Base-by-base conservation (phyloP, 352 stramenopile genomes). In the Globisporangium orthogonon region DNA sequence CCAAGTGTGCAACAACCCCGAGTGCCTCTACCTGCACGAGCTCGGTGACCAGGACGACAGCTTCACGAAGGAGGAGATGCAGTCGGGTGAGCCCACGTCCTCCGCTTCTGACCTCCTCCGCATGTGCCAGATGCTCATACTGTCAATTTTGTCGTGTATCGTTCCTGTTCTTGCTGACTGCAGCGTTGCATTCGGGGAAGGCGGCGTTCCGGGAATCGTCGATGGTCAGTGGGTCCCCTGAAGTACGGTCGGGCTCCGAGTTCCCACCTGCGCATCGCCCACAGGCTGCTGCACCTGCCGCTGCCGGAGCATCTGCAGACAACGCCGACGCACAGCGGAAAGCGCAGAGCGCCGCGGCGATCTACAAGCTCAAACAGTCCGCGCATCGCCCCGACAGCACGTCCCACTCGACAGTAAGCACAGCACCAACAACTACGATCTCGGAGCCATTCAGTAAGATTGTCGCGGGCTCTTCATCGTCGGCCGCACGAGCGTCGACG, bases 61-160 rank as follows among this genome's bases (percentile, higher is more conserved):
- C 44, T 98, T 97, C 63, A 97, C 92, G 17, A 98, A 97, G 63
- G 93, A 98, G 55, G 89, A 98, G 60, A 97, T 97, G 71, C 85
- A 95, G 53, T 76, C 79, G 1, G 79, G 82, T 91, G 40, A 37
- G 44, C 46, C 33, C 6, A 23, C 23, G 6, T 37, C 33, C 33
- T 5, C 33, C 33, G 33, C 33, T 37, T 1, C 6, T 11, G 33
- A 37, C 6, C 6, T 37, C 56, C 45, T 54, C 23, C 23, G 23
- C 23, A 23, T 23, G 23, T 23, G 50, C 51, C 17, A 23, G 3
- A 15, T 17, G 29, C 15, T 43, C 30, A 11, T 31, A 23, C 23
- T 23, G 23, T 43, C 30, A 18, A 7, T 28, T 15, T 5, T 13
- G 17, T 29, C 18, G 7, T 6, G 28, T 15, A 11, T 28, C n/a